Conservation (phyloP, 495 filamentous ascomycete genomes). For the Aspergillus biplanus region DNA sequence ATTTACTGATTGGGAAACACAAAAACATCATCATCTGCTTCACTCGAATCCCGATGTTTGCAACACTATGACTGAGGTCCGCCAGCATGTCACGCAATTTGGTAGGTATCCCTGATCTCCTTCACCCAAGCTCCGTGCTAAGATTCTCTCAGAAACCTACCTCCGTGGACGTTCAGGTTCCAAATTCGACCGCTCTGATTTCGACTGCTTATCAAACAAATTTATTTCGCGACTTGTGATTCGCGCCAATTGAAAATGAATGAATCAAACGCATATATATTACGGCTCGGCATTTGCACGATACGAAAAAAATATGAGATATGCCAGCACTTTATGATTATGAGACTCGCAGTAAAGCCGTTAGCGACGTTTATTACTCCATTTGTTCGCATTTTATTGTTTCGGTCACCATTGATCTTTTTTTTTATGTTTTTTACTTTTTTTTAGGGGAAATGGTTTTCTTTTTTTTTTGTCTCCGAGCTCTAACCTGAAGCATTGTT, state of each 20-base stretch:
- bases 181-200: conserved; percentile 85
- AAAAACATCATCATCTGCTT: conserved; percentile 81
- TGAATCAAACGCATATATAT: conserved; percentile 19
- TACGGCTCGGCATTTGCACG: conserved; percentile 29
- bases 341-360: conserved; percentile 30
- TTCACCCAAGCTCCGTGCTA: conserved; percentile 21
- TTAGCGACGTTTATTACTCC: conserved; percentile 29
- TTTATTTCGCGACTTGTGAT: conserved; percentile 93
- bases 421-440: conserved; percentile 23
- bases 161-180: conserved; percentile 59
- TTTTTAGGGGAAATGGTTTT: conserved; percentile 27
- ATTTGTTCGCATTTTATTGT: conserved; percentile 25
- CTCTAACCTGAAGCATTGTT: conserved; percentile 32
- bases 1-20: conserved; percentile 88
- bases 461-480: conserved; percentile 26
- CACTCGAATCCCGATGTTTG: conserved; percentile 88
- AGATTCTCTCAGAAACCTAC: conserved; percentile 58
- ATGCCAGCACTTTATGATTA: conserved; percentile 34
- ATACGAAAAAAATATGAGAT: conserved; percentile 31
- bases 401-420: conserved; percentile 20
- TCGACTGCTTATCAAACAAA: conserved; percentile 92
- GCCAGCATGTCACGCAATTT: conserved; percentile 83
- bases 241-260: conserved; percentile 73
- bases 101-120: conserved; percentile 51
- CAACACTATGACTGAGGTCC: conserved; percentile 91